Base-by-base conservation (phyloP, 2,329 filamentous ascomycete genomes). In the Pseudophaeomoniella oleicola region DNA sequence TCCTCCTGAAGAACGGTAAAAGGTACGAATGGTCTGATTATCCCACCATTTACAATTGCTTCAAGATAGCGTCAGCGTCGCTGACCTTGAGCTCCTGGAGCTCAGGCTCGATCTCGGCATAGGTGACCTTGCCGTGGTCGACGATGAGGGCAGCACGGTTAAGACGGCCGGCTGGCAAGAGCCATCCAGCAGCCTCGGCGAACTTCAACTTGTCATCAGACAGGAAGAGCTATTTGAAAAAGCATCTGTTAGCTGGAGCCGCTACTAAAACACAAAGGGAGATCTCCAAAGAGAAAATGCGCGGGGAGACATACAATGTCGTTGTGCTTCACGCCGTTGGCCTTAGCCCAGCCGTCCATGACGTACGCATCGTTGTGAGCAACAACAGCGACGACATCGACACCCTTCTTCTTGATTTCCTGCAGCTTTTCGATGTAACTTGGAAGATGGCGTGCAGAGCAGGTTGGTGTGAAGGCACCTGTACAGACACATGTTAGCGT, bases 271-370 rank as follows among this genome's bases (percentile, higher is more conserved):
- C n/a, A n/a, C n/a, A n/a, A n/a, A n/a, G n/a, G n/a, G n/a, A n/a
- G n/a, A n/a, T n/a, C n/a, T n/a, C n/a, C n/a, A n/a, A n/a, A n/a
- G n/a, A 33, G 27, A 15, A 19, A 32, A n/a, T 9, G n/a, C 22
- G n/a, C 6, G n/a, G 6, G 22, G 5, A 13, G 30, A 59, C 67
- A 40, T 58, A 78, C 69, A 50, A 81, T 74, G 50, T 72, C 70
- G 48, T 88, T 78, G 45, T 77, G 75, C 53, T 72, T 78, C 53
- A 88, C 68, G 37, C 70, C 69, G 63, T 92, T 88, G 53, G 85
- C 84, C 72, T 93, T 93, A 62, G 76, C 80, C 83, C 83, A 90
- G 37, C 81, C 84, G 50, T 75, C 78, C 82, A 88, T 88, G 58
- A 93, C 85, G 55, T 70, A 92, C 45, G 78, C 67, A 62, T 93